Conservation (phyloP, 2,329 filamentous ascomycete genomes). For the Geosmithia flava region DNA sequence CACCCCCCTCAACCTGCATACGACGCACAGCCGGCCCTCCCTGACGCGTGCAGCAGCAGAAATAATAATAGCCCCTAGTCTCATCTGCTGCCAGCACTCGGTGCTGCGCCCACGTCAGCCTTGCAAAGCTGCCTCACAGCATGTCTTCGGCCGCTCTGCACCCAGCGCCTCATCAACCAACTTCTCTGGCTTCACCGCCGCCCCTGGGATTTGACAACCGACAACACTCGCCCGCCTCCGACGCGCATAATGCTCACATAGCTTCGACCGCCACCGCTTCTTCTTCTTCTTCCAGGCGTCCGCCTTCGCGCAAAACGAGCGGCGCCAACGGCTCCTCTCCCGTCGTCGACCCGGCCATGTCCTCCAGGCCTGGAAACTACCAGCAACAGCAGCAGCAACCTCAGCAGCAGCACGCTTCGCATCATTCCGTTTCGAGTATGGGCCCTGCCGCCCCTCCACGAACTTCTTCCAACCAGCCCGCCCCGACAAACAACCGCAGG, state of each 20-base stretch:
- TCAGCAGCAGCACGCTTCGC: slow-evolving; percentile 19
- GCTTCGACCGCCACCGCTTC: slow-evolving; percentile 28
- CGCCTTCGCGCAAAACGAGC: slow-evolving; percentile 38
- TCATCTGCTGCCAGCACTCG: background rate
- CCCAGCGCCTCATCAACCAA: slow-evolving; percentile 42
- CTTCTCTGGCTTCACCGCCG: slow-evolving; percentile 33
- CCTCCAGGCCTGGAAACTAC: background rate
- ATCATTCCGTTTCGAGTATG: slow-evolving; percentile 45
- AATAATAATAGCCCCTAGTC: background rate
- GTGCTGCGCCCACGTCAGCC: too few species aligned
- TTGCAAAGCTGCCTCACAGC: background rate
- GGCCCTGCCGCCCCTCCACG: slow-evolving; percentile 67
- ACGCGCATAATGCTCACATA: slow-evolving; percentile 44
- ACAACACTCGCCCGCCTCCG: slow-evolving; percentile 34
- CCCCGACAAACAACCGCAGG: slow-evolving; percentile 27
- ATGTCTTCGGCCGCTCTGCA: slow-evolving; percentile 49
- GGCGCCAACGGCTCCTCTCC: slow-evolving; percentile 27
- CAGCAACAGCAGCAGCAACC: background rate
- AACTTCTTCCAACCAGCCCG: slow-evolving; percentile 57
- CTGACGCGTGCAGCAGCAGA: background rate
- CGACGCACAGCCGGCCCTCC: background rate
- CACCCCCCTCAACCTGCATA: background rate
- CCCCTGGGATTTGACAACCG: slow-evolving; percentile 17
- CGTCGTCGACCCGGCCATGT: slow-evolving; percentile 14
- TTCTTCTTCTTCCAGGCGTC: slow-evolving; percentile 35